Percentiles rank a stretch among this genome's conserved stretches.
Conservation (phyloP, 2,329 filamentous ascomycete genomes). For the Sphaerulina musiva region DNA sequence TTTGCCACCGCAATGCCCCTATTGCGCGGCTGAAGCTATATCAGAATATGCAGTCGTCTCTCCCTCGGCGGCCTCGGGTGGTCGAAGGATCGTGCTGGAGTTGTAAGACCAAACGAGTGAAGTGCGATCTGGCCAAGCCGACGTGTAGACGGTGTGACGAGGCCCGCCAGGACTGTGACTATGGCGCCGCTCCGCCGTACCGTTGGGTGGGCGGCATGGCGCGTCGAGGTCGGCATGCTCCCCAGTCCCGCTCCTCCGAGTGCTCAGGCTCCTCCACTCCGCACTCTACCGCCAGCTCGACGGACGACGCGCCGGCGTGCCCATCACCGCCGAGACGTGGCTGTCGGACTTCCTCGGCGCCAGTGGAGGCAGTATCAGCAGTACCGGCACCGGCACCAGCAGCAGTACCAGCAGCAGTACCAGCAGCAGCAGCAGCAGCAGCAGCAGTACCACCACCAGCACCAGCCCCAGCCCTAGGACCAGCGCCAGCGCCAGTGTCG, state of each 20-base stretch:
- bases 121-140: constrained; percentile 15
- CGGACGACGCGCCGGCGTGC: not conserved
- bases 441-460: too few relatives aligned
- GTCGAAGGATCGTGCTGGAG: too few relatives aligned
- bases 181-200: constrained; percentile 13
- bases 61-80: too few relatives aligned
- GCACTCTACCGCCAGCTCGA: not conserved
- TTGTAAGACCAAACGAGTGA: constrained; percentile 11
- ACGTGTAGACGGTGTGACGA: constrained; percentile 10
- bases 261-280: not conserved
- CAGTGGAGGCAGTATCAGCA: too few relatives aligned
- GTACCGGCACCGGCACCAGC: too few relatives aligned
- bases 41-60: too few relatives aligned
- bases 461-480: too few relatives aligned
- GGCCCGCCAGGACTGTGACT: constrained; percentile 12
- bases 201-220: constrained; percentile 18
- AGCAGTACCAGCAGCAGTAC: too few relatives aligned
- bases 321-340: not conserved
- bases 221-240: constrained; percentile 14
- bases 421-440: too few relatives aligned
- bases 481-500: too few relatives aligned
- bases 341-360: not conserved
- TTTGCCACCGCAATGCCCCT: too few relatives aligned
- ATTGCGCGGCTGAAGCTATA: too few relatives aligned
- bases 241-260: not conserved